Evolutionary conservation across 2,329 filamentous ascomycete genomes (phyloP).

Genomic region (Penicillium sclerotigenum): DNA sequence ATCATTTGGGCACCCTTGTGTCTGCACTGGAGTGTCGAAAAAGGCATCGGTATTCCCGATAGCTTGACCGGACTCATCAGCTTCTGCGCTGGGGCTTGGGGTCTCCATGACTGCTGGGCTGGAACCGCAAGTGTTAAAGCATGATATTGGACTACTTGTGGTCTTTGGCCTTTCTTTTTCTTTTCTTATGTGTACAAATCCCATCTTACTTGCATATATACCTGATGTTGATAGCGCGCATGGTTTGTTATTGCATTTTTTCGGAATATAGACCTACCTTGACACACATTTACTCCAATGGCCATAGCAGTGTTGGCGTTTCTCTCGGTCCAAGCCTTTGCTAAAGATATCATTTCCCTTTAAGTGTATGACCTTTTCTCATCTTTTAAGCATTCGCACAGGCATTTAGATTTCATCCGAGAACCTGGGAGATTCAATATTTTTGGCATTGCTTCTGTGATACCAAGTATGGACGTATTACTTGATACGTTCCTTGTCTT

Average conservation of each 20-base stretch:
- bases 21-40: conserved; percentile 74
- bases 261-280: not conserved
- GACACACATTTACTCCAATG: not conserved
- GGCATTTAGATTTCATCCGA: not conserved
- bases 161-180: not conserved
- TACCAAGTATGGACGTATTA: not conserved
- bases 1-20: conserved; percentile 77
- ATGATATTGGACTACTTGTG: conserved; percentile 1
- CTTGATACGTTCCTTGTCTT: not conserved
- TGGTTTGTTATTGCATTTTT: not conserved
- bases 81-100: conserved; percentile 48
- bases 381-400: not conserved
- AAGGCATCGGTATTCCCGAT: conserved; percentile 59
- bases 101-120: conserved; percentile 46
- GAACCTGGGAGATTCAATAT: not conserved
- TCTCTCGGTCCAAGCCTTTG: not conserved
- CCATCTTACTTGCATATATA: conserved; percentile 8
- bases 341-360: not conserved
- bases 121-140: conserved; percentile 38
- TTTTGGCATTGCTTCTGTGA: not conserved
- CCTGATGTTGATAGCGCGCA: conserved; percentile 1
- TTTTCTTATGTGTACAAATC: conserved; percentile 5
- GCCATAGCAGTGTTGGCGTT: not conserved
- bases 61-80: conserved; percentile 59
- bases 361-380: not conserved